Percentiles rank a stretch among this genome's conserved stretches.
Evolutionary conservation across 2,329 filamentous ascomycete genomes (phyloP).

Genomic region (Sphaerostilbella broomeana): DNA sequence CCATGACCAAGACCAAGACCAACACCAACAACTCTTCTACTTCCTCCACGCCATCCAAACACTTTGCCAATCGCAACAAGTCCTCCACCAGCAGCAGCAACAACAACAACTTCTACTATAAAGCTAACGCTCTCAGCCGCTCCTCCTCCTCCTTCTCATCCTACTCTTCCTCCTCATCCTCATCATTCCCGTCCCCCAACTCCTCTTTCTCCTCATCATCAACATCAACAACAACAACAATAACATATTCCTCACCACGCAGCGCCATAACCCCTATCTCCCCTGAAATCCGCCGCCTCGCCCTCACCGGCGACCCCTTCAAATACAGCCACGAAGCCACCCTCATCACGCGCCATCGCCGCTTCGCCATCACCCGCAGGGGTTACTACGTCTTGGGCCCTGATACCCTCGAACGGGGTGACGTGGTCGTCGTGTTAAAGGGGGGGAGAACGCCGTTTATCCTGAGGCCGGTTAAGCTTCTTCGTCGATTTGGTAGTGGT

Average conservation of each 20-base stretch:
- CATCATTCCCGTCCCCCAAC: too few species aligned
- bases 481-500: too few species aligned
- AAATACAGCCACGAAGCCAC: constrained; percentile 32
- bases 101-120: background rate
- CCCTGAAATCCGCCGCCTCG: constrained; percentile 21
- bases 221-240: background rate
- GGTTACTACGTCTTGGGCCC: constrained; percentile 30
- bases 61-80: background rate
- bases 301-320: constrained; percentile 24
- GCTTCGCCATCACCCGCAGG: constrained; percentile 25
- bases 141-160: background rate
- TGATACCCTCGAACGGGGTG: constrained; percentile 23
- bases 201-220: too few species aligned
- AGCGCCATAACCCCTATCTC: constrained; percentile 16
- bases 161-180: too few species aligned
- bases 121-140: constrained; percentile 9
- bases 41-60: background rate
- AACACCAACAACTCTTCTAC: background rate
- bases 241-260: too few species aligned
- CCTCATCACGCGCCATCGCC: constrained; percentile 27
- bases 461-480: too few species aligned
- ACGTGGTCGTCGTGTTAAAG: constrained; percentile 27
- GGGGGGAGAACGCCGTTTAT: constrained; percentile 29
- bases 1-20: background rate
- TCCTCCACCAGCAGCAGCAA: background rate